Evolutionary conservation across 805 yeast species (phyloP).

Genomic region (Metschnikowia santaceciliae): DNA sequence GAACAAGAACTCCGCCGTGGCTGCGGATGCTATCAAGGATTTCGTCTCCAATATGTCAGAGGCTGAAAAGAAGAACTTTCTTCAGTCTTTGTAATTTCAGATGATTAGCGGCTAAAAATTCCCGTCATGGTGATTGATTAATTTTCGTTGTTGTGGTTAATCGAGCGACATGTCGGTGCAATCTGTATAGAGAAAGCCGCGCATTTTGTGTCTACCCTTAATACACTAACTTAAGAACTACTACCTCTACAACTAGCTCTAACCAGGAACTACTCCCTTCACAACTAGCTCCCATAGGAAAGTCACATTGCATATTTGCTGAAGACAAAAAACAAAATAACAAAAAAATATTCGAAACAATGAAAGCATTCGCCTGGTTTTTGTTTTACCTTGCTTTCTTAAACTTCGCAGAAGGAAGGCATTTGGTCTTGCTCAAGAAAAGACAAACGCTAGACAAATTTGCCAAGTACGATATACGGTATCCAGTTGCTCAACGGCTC

Average conservation of each 20-base stretch:
- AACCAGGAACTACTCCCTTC: not conserved
- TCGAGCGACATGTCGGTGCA: not conserved
- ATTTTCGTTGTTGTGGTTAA: conserved; percentile 5
- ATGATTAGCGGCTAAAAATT: not conserved
- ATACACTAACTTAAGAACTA: not conserved
- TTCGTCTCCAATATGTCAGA: conserved; percentile 31
- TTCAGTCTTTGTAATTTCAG: conserved; percentile 17
- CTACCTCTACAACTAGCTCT: not conserved
- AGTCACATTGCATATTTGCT: not conserved
- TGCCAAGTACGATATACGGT: conserved; percentile 41
- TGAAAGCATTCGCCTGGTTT: not conserved
- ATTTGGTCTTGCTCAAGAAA: conserved; percentile 50
- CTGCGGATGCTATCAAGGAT: conserved; percentile 33
- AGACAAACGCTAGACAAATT: conserved; percentile 48
- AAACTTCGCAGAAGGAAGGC: conserved; percentile 17
- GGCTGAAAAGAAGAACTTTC: conserved; percentile 29
- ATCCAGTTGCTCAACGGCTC: conserved; percentile 37
- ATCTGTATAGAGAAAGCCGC: not conserved
- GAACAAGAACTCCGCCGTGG: conserved; percentile 29
- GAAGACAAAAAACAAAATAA: not conserved
- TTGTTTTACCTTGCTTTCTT: conserved; percentile 3
- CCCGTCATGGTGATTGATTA: not conserved
- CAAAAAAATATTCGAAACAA: not conserved
- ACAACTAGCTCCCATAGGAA: not conserved
- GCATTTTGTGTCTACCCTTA: not conserved